phyloP scores from a whole-genome alignment of 345 rosid genomes.

The Ceriops zippeliana region DNA sequence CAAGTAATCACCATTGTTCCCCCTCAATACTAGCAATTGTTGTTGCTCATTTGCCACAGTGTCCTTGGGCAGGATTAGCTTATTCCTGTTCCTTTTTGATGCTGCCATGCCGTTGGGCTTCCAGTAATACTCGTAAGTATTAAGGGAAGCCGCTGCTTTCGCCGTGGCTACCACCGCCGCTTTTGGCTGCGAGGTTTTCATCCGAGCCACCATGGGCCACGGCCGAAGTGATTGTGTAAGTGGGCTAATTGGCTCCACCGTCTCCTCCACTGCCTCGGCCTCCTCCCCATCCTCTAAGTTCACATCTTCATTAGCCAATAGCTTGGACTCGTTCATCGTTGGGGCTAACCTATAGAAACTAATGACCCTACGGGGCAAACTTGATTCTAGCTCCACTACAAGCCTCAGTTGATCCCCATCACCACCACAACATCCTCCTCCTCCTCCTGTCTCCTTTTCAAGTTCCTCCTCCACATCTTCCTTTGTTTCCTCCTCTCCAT shows the following conservation, averaged over 20 bases:
- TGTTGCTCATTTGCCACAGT: conserved; percentile 22
- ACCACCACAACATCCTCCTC: conserved; percentile 4
- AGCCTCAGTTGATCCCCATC: conserved; percentile 14
- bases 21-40: conserved; percentile 22
- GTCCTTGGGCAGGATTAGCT: conserved; percentile 20
- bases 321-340: conserved; percentile 44
- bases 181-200: conserved; percentile 25
- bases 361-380: conserved; percentile 33
- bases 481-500: conserved; percentile 21
- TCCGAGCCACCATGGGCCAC: conserved; percentile 40
- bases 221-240: conserved; percentile 60
- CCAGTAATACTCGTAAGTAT: conserved; percentile 71
- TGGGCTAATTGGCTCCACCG: conserved; percentile 25
- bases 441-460: conserved; percentile 22
- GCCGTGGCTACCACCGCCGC: conserved; percentile 19
- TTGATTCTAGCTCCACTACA: conserved; percentile 33
- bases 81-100: conserved; percentile 1
- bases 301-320: conserved; percentile 33
- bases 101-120: conserved; percentile 34
- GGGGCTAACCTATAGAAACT: conserved; percentile 55
- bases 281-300: conserved; percentile 24
- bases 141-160: conserved; percentile 37
- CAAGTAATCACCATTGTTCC: conserved; percentile 28
- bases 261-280: not conserved
- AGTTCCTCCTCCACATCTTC: not conserved